Evolutionary conservation across 345 rosid species (phyloP), one percentile per base, ranked within the genome.

Genomic region (Populus pruinosa): DNA sequence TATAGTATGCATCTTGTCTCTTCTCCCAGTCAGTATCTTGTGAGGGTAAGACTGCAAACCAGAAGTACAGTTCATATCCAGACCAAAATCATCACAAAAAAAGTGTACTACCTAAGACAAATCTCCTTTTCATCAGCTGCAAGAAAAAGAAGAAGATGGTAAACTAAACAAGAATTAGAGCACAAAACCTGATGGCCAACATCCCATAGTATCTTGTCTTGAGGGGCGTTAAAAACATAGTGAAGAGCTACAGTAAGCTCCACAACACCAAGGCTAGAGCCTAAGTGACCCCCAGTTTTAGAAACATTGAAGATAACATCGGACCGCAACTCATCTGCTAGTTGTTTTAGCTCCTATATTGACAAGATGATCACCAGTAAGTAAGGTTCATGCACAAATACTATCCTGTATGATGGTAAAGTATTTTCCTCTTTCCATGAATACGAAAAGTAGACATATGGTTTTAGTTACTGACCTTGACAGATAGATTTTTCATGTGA

Each of bases 201-300:
- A 83, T 96, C 99, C 99, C 97, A 96, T 8, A 96, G 85, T 18
- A 96, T 89, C 89, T 77, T 92, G 75, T 96, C 99, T 72, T 90
- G 89, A 76, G 99, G 99, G 74, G 93, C 76, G 78, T 91, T 92
- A 72, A 96, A 96, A 80, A 96, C 94, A 86, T 87, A 92, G 83
- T 96, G 99, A 87, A 96, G 97, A 79, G 97, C 96, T 75, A 96
- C 98, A 29, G 98, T 96, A 47, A 96, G 96, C 89, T 96, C 99
- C 72, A 96, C 96, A 67, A 96, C 98, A 80, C 99, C 99, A 80
- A 96, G 98, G 82, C 97, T 93, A 2, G 99, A 93, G 31, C 99
- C 99, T 29, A 93, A 81, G 78, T 93, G 99, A 70, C 99, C 99
- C 76, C 99, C 98, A 10, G 98, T 96, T 83, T 89, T 92, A 0